Evolutionary conservation across 768 basidiomycete species (phyloP), one percentile per base, ranked within the genome.

Genomic region (Tulasnella sp.): DNA sequence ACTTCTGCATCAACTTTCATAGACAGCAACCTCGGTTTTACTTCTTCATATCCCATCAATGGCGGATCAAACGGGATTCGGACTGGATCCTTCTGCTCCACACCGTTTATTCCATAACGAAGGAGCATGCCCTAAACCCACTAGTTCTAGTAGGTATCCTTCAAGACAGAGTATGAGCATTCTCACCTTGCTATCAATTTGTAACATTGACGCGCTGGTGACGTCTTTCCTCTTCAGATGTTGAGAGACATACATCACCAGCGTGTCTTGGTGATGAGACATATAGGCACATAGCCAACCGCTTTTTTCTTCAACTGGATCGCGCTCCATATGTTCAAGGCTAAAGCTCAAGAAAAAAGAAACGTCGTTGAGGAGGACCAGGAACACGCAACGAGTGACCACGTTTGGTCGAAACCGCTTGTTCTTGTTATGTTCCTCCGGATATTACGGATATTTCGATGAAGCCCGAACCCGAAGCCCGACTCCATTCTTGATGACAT

Each of bases 201-300:
- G 16, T 6, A 43, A 25, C 53, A 45, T 58, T 29, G 4, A 27
- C 49, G 29, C 42, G 47, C 16, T 29, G 20, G 59, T 13, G 15
- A 54, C 37, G 19, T 40, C 19, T n/a, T 25, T 33, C 20, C 50
- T 46, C 16, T 54, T 45, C 5, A 41, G 40, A 39, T 51, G 28
- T 37, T 56, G 53, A n/a, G 46, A 29, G 45, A 81, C 83, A 58
- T 87, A 90, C 3, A 83, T 83, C 31, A 89, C 83, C 57, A 89
- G 69, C 1, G 86, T 88, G 60, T 88, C 85, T 0, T 82, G 82
- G 59, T 88, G 87, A 55, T 69, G 77, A 27, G 75, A 79, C 86
- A 88, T 89, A 69, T 89, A 90, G 75, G 78, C 82, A 62, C 76
- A 75, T 37, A 89, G 70, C 62, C 86, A 90, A 1, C 67, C 69